Base-by-base conservation (phyloP, 192 early-diverging fungal genomes). In the Blastocladiella britannica region DNA sequence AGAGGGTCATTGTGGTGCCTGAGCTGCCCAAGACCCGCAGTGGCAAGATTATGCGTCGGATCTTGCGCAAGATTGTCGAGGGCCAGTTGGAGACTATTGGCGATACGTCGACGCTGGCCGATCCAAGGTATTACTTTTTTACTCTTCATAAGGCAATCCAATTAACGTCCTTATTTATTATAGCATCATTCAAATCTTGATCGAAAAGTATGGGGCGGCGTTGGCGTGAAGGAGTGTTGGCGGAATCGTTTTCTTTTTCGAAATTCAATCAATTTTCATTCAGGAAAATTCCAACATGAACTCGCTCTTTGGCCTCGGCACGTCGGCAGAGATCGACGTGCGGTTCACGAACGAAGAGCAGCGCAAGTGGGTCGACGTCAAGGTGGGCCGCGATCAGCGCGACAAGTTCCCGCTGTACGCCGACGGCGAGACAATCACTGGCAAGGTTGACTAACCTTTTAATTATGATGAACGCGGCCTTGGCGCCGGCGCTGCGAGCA, bases 21-120 rank as follows among this genome's bases (percentile, higher is more conserved):
- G 91, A 91, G 67, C 72, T 95, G 58, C 91, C 93, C 64, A 94
- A 97, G 77, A 97, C 93, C 25, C 79, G 91, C 25, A 84, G 81
- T 28, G 93, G 93, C 54, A 97, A 97, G 74, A 89, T 97, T 65
- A 92, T 97, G 84, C 78, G 93, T 51, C 79, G 93, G 53, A 83
- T 97, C 58, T 72, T 97, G 70, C 74, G 91, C 65, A 94, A 97
- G 82, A 80, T 91, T 53, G 85, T 92, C 56, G 86, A 75, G 29
- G 77, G 78, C 58, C 89, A 97, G 60, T 67, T 80, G 5, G 80
- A 83, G 63, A 79, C 85, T 63, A 67, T 97, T 7, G 93, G 93
- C 57, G 93, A 96, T 62, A 71, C 87, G 60, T 78, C 73, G 22
- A 93, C 93, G 18, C 66, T 96, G 63, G 84, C 87, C 5, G 88